Evolutionary conservation across 2,329 filamentous ascomycete genomes (phyloP).

Genomic region (Penicillium capsulatum): DNA sequence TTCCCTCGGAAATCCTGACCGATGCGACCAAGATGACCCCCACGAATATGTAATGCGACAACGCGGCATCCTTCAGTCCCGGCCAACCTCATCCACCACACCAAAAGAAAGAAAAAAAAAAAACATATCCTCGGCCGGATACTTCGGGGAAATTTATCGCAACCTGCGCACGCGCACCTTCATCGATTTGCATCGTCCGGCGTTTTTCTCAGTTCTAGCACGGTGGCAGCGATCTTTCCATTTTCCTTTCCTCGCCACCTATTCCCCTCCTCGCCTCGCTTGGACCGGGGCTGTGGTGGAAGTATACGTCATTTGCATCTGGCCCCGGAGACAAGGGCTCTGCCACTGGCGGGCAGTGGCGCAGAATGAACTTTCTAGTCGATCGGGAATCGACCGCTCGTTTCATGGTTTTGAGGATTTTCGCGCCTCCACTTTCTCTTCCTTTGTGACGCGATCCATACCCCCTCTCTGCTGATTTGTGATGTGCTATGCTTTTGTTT

Average conservation of each 20-base stretch:
- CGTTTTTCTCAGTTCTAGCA: constrained; percentile 22
- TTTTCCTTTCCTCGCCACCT: background rate
- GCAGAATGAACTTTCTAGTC: constrained; percentile 14
- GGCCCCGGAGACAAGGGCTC: constrained; percentile 18
- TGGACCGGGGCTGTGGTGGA: background rate
- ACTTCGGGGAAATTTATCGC: background rate
- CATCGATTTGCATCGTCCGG: constrained; percentile 28
- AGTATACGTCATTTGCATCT: constrained; percentile 15
- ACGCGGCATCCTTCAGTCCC: background rate
- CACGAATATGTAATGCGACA: constrained; percentile 16
- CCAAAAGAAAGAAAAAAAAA: constrained; percentile 1
- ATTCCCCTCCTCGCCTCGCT: background rate
- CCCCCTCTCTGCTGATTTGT: constrained; percentile 3
- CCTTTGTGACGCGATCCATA: constrained; percentile 13
- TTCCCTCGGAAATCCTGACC: constrained; percentile 33
- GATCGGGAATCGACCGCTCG: constrained; percentile 18
- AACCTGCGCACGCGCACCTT: constrained; percentile 7
- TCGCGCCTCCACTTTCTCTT: constrained; percentile 4
- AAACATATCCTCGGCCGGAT: background rate
- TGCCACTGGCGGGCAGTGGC: constrained; percentile 27
- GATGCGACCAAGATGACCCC: constrained; percentile 24
- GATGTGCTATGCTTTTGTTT: background rate
- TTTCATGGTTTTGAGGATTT: constrained; percentile 5
- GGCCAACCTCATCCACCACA: background rate
- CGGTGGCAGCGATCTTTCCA: constrained; percentile 20